A percentile compares a stretch with the other conserved stretches of the same genome.
phyloP scores from a whole-genome alignment of 129 eudicot species.

The Chrysanthemum makinoi region DNA sequence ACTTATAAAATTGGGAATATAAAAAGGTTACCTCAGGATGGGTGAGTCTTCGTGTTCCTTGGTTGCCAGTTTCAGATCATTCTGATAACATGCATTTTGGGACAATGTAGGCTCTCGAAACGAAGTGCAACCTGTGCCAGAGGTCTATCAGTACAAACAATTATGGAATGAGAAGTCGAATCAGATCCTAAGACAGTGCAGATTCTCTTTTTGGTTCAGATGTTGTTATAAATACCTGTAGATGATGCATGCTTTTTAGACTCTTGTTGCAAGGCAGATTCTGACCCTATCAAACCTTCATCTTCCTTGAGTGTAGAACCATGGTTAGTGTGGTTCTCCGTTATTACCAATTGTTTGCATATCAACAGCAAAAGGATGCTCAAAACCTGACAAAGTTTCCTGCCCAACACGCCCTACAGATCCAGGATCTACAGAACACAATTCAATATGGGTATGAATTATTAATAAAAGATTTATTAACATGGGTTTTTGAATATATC shows the following conservation, averaged over 20 bases:
- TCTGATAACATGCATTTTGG: conserved; percentile 31
- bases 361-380: conserved; percentile 34
- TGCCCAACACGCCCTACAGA: conserved; percentile 31
- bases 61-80: conserved; percentile 30
- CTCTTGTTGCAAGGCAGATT: conserved; percentile 23
- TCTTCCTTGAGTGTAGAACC: conserved; percentile 34
- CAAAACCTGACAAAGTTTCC: conserved; percentile 35
- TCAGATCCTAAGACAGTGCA: no score
- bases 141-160: no score
- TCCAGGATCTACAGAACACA: conserved; percentile 31
- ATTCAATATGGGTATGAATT: conserved; percentile 26
- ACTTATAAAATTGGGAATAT: no score
- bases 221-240: no score
- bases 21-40: no score
- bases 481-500: no score
- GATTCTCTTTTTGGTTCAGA: no score
- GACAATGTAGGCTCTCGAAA: conserved; percentile 17
- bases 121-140: no score
- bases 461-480: no score
- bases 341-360: conserved; percentile 35
- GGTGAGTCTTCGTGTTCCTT: conserved; percentile 74
- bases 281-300: conserved; percentile 34
- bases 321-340: conserved; percentile 42
- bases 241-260: no score
- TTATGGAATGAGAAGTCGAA: no score